Conservation (phyloP, 768 basidiomycete genomes). For the Nevesoporus exiguus region DNA sequence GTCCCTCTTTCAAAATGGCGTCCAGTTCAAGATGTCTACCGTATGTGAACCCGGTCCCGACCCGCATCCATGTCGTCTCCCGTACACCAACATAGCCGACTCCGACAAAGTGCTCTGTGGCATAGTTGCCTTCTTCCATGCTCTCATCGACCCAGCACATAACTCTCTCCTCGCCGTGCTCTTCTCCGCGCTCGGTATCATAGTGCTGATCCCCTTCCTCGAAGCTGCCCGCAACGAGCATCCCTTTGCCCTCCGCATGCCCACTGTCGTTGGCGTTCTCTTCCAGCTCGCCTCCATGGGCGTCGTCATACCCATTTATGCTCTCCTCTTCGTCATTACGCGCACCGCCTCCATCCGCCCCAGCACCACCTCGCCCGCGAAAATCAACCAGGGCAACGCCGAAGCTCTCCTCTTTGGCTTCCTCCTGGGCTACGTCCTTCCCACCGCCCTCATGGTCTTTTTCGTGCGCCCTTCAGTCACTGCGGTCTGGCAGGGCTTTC, state of each 20-base stretch:
- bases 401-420: constrained; percentile 53
- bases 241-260: constrained; percentile 37
- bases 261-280: constrained; percentile 40
- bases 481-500: constrained; percentile 54
- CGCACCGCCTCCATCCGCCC: constrained; percentile 25
- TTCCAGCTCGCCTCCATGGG: constrained; percentile 44
- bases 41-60: constrained; percentile 31
- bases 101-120: constrained; percentile 42
- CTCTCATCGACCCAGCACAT: constrained; percentile 14
- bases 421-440: constrained; percentile 43
- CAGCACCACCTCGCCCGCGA: constrained; percentile 11
- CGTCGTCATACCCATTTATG: constrained; percentile 45
- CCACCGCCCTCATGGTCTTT: constrained; percentile 43
- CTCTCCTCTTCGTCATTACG: constrained; percentile 42
- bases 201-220: constrained; percentile 39
- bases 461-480: constrained; percentile 42
- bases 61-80: constrained; percentile 33
- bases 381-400: constrained; percentile 44
- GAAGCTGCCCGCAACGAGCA: constrained; percentile 42
- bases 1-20: constrained; percentile 12
- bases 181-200: constrained; percentile 9
- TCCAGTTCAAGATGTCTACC: constrained; percentile 18
- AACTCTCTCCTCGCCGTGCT: constrained; percentile 17
- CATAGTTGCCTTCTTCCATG: constrained; percentile 47
- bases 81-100: constrained; percentile 36